Evolutionary conservation across 805 yeast species (phyloP).

Genomic region (Metschnikowia henanensis): DNA sequence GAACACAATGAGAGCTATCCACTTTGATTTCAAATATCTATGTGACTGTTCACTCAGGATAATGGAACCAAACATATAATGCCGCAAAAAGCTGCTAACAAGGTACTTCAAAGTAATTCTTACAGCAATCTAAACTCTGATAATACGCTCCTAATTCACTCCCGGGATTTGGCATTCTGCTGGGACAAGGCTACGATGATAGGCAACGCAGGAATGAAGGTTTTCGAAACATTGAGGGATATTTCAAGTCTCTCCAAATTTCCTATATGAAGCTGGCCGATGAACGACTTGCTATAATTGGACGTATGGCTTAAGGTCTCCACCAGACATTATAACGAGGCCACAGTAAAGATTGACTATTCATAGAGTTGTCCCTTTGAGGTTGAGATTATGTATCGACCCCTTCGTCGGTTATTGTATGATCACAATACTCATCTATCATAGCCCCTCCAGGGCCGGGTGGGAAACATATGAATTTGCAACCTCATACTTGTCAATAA

Average conservation of each 20-base stretch:
- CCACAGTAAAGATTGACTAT: constrained; percentile 7
- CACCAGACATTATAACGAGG: constrained; percentile 8
- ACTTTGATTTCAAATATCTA: too few species aligned
- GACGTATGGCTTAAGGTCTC: constrained; percentile 49
- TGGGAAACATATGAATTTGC: constrained; percentile 52
- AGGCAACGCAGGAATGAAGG: constrained; percentile 95
- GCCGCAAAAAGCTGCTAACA: constrained; percentile 81
- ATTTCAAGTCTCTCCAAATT: constrained; percentile 52
- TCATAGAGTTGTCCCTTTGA: too few species aligned
- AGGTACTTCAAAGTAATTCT: constrained; percentile 50
- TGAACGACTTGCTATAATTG: constrained; percentile 48
- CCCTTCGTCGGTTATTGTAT: not conserved
- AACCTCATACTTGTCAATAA: constrained; percentile 56
- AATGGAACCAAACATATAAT: too few species aligned
- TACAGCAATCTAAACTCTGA: constrained; percentile 31
- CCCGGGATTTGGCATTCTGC: constrained; percentile 72
- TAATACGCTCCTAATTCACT: constrained; percentile 43
- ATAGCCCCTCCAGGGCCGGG: constrained; percentile 24
- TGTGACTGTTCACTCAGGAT: too few species aligned
- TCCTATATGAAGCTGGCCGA: constrained; percentile 84
- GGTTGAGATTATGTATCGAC: not conserved
- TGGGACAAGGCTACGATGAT: constrained; percentile 98
- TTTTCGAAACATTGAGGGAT: constrained; percentile 54
- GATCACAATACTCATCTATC: constrained; percentile 3
- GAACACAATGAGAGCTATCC: too few species aligned